Evolutionary conservation across 73 alveolate species (phyloP), one percentile per base, ranked within the genome.

Genomic region (Symbiodinium pilosum): DNA sequence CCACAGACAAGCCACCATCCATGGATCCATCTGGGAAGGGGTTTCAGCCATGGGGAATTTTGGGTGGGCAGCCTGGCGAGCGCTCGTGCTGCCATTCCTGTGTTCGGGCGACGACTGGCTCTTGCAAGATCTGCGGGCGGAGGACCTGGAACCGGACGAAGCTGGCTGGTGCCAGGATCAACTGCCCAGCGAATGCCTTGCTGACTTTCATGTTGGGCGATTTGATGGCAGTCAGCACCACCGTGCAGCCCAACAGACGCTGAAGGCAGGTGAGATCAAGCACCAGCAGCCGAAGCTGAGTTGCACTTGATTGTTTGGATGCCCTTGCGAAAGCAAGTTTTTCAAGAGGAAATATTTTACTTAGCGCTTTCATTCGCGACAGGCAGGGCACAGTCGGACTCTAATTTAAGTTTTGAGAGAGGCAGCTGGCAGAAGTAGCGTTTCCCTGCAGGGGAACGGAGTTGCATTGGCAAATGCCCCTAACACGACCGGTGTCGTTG

Each of bases 141-240:
- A 64, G 32, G 77, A 64, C 36, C 77, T 64, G 77, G 32, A 24
- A 16, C 77, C 77, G 12, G 77, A 64, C 11, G 36, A 18, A 7
- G 77, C 38, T 26, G 32, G 32, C 1, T 64, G 94, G 94, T 87
- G 94, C 43, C 81, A 12, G 44, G 86, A 36, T n/a, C 86, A 87
- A 26, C 84, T 30, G 44, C 18, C 44, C 71, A 56, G 44, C 64
- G 34, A 21, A 41, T 87, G 94, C 69, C 34, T 87, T 36, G 34
- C 68, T 34, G 94, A 87, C 43, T 34, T 87, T 39, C 94, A 87
- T 83, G 26, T 24, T 36, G 94, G 94, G 4, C 94, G 94, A 69
- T 59, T 40, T 34, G 94, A 87, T 32, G 85, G 85, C 5, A 34
- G 86, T 20, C 94, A 87, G 47, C 94, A 87, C 34, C 86, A 87